A percentile compares a stretch with the other conserved stretches of the same genome.
phyloP scores from a whole-genome alignment of 1,139 yeast genomes.

The Blastobotrys proliferans region DNA sequence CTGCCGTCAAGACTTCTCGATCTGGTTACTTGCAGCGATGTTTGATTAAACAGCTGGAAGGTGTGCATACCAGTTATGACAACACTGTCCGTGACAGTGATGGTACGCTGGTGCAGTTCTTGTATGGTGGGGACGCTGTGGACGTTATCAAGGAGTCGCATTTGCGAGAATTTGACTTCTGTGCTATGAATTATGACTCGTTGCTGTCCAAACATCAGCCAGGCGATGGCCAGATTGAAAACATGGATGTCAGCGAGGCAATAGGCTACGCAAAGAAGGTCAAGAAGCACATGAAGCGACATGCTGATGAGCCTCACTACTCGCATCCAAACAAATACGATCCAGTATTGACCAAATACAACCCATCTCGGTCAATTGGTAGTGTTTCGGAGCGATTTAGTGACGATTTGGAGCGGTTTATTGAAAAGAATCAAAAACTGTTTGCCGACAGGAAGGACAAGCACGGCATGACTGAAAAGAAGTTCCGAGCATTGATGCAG shows the following conservation, averaged over 20 bases:
- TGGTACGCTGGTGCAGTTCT: conserved; percentile 88
- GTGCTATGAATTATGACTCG: conserved; percentile 85
- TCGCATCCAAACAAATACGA: conserved; percentile 67
- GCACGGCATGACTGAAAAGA: conserved; percentile 65
- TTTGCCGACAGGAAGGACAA: conserved; percentile 43
- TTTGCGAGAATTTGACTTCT: conserved; percentile 89
- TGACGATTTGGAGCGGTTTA: conserved; percentile 67
- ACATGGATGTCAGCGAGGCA: conserved; percentile 81
- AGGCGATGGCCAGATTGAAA: conserved; percentile 63
- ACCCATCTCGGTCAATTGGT: conserved; percentile 88
- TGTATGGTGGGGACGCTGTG: conserved; percentile 96
- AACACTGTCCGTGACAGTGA: conserved; percentile 95
- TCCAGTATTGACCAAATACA: conserved; percentile 80
- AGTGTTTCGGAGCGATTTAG: conserved; percentile 90
- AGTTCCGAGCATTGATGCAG: conserved; percentile 95
- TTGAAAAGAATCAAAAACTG: conserved; percentile 44
- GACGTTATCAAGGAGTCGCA: conserved; percentile 95
- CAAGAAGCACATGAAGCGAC: conserved; percentile 68
- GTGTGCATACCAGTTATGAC: conserved; percentile 92
- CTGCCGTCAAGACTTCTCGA: conserved; percentile 98
- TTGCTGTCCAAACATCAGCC: conserved; percentile 85
- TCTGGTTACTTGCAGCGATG: conserved; percentile 99
- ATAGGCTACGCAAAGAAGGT: conserved; percentile 76
- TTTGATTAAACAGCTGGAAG: conserved; percentile 95
- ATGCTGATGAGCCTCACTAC: conserved; percentile 58